Conservation (phyloP, 192 early-diverging fungal species). For the Glomus cerebriforme region DNA sequence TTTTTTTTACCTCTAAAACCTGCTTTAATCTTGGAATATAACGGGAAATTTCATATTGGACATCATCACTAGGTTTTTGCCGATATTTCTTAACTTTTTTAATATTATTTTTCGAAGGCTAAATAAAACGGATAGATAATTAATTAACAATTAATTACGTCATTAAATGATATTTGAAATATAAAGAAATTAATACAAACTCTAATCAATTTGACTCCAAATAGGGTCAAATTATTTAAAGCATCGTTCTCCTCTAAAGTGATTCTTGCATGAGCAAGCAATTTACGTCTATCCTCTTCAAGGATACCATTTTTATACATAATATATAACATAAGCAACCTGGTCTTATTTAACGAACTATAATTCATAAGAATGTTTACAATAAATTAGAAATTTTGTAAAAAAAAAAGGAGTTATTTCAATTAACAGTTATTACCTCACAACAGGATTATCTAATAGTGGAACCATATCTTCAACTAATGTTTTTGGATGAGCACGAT, state of each 20-base stretch:
- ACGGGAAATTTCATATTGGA: slow-evolving; percentile 73
- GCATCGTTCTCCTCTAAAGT: slow-evolving; percentile 75
- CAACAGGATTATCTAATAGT: slow-evolving; percentile 67
- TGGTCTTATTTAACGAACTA: slow-evolving; percentile 68
- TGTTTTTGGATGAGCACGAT: slow-evolving; percentile 67
- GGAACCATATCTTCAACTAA: slow-evolving; percentile 76
- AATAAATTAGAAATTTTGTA: background rate
- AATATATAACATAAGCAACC: slow-evolving; percentile 80
- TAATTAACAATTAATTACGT: background rate
- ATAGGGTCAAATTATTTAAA: slow-evolving; percentile 69
- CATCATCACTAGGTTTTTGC: slow-evolving; percentile 57
- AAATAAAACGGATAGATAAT: background rate
- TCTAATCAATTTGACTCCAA: slow-evolving; percentile 66
- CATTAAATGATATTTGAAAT: background rate
- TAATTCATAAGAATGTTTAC: background rate
- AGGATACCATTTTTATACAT: slow-evolving; percentile 77
- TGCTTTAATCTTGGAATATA: slow-evolving; percentile 76
- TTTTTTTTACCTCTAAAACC: slow-evolving; percentile 40
- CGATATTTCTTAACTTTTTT: slow-evolving; percentile 50
- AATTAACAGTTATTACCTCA: slow-evolving; percentile 40
- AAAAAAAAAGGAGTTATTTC: background rate
- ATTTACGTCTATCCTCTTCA: slow-evolving; percentile 66
- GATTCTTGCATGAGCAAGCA: slow-evolving; percentile 72
- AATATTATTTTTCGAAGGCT: background rate
- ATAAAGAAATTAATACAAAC: slow-evolving; percentile 18